Conservation (phyloP, 306 rosid species). For the Trifolium repens region DNA sequence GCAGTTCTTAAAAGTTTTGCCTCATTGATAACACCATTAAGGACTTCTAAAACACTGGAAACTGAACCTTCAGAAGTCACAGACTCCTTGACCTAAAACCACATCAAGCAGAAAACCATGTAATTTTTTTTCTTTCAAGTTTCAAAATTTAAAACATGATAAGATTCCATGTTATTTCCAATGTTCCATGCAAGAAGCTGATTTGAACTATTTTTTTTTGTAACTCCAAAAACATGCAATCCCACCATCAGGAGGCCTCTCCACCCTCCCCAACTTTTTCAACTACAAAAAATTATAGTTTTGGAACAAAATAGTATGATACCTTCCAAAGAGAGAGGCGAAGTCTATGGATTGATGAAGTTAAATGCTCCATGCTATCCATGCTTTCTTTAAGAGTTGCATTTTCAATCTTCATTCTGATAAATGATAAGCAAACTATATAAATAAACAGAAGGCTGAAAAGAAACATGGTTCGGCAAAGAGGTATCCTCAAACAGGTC, state of each 20-base stretch:
- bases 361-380: slow-evolving; percentile 79
- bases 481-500: slow-evolving; percentile 22
- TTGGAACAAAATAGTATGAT: slow-evolving; percentile 33
- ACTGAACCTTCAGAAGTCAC: slow-evolving; percentile 49
- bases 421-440: neutral
- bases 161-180: slow-evolving; percentile 22
- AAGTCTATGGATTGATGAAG: slow-evolving; percentile 75
- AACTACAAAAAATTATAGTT: slow-evolving; percentile 12
- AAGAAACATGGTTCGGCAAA: slow-evolving; percentile 21
- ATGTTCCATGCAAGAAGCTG: slow-evolving; percentile 14
- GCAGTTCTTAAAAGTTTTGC: slow-evolving; percentile 91
- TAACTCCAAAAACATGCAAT: slow-evolving; percentile 16
- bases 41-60: slow-evolving; percentile 52
- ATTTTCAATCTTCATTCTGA: slow-evolving; percentile 82
- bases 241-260: slow-evolving; percentile 7
- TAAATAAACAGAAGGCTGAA: slow-evolving; percentile 34
- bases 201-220: neutral
- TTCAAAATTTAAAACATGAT: slow-evolving; percentile 32
- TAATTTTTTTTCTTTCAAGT: neutral
- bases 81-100: slow-evolving; percentile 65
- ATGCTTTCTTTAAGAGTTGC: slow-evolving; percentile 89
- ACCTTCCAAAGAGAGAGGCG: slow-evolving; percentile 84
- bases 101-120: slow-evolving; percentile 37
- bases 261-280: slow-evolving; percentile 1
- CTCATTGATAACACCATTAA: slow-evolving; percentile 59